Percentiles rank a stretch among this genome's conserved stretches.
phyloP scores from a whole-genome alignment of 345 rosid genomes.

The Hypericum androsaemum region DNA sequence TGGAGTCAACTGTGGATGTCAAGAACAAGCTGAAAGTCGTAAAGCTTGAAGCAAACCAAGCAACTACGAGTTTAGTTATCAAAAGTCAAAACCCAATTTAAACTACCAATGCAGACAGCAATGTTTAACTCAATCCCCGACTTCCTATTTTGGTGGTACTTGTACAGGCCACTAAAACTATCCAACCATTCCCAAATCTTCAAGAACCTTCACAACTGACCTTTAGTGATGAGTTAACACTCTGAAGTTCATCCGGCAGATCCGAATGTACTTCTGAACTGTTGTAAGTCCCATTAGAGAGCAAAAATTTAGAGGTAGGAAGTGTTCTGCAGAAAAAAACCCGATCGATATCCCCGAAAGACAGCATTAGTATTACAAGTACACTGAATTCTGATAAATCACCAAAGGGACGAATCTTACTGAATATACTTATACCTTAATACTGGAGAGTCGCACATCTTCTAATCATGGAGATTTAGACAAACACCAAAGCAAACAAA shows the following conservation, averaged over 20 bases:
- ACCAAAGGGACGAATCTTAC: constrained; percentile 21
- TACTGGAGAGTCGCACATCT: constrained; percentile 50
- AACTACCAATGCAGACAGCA: no score
- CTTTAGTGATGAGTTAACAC: constrained; percentile 23
- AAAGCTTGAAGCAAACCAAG: no score
- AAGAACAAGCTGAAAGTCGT: no score
- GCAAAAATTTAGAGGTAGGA: constrained; percentile 22
- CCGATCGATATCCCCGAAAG: constrained; percentile 9
- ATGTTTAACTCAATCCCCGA: no score
- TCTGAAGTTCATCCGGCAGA: constrained; percentile 15
- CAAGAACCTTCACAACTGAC: constrained; percentile 21
- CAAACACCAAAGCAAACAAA: constrained; percentile 24
- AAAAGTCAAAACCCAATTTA: no score
- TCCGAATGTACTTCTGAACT: constrained; percentile 22
- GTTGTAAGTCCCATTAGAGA: constrained; percentile 17
- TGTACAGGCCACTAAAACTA: no score
- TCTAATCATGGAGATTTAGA: constrained; percentile 25
- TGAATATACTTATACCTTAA: constrained; percentile 27
- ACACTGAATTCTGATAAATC: constrained; percentile 5
- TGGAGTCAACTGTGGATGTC: no score
- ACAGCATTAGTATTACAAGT: constrained; percentile 8
- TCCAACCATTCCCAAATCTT: not conserved
- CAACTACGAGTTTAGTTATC: no score
- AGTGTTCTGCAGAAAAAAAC: constrained; percentile 29
- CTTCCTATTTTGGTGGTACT: no score